phyloP scores from a whole-genome alignment of 2,329 filamentous ascomycete species.

The Cladophialophora psammophila region DNA sequence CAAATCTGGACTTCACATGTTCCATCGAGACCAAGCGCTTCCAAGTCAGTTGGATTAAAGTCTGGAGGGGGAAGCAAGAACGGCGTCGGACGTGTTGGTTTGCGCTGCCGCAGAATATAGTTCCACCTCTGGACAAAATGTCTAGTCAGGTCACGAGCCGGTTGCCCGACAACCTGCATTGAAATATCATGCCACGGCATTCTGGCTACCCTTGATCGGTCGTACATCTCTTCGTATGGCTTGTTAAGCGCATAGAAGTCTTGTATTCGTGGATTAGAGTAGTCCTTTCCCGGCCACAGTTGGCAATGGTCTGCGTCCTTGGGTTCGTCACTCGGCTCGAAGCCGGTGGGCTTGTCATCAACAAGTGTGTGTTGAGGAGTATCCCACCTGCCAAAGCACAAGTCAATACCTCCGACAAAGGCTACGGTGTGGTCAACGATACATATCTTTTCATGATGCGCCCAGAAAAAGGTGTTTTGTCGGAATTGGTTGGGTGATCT shows the following conservation, averaged over 20 bases:
- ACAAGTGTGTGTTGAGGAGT: conserved; percentile 89
- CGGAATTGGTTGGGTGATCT: conserved; percentile 96
- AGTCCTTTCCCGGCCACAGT: conserved; percentile 96
- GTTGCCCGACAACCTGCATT: conserved; percentile 97
- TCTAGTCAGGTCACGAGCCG: conserved; percentile 88
- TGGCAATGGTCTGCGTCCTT: conserved; percentile 95
- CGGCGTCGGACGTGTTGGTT: conserved; percentile 90
- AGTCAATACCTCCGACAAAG: conserved; percentile 92
- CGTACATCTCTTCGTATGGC: conserved; percentile 99
- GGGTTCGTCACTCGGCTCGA: conserved; percentile 77
- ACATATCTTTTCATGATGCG: conserved; percentile 98
- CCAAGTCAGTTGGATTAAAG: conserved; percentile 83
- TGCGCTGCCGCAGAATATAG: conserved; percentile 89
- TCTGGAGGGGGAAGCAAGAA: conserved; percentile 94
- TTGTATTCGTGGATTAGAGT: conserved; percentile 93
- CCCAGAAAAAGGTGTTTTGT: conserved; percentile 99
- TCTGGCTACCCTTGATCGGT: conserved; percentile 82
- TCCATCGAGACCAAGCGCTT: conserved; percentile 85
- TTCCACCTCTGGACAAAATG: conserved; percentile 99
- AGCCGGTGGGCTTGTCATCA: conserved; percentile 94
- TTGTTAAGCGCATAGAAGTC: conserved; percentile 94
- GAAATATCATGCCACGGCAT: conserved; percentile 99
- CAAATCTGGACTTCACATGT: conserved; percentile 97
- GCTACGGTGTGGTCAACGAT: conserved; percentile 95
- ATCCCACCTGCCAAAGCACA: conserved; percentile 98